Conservation (phyloP, 805 yeast species). For the Metschnikowia corniflorae region DNA sequence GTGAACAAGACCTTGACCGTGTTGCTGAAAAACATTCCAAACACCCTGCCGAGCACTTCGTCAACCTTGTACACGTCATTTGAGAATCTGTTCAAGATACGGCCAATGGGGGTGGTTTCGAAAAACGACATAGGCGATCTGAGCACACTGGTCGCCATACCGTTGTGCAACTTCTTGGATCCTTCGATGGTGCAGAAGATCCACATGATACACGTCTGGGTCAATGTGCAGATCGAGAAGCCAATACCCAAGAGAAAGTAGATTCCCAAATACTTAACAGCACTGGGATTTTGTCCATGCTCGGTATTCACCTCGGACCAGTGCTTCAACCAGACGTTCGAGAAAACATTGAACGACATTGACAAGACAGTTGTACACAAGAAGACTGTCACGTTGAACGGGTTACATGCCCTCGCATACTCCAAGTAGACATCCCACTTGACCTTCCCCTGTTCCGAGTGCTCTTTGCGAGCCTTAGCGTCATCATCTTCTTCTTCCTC, state of each 20-base stretch:
- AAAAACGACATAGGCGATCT: slow-evolving; percentile 94
- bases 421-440: slow-evolving; percentile 79
- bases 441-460: slow-evolving; percentile 89
- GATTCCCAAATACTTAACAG: slow-evolving; percentile 66
- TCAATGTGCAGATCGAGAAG: slow-evolving; percentile 55
- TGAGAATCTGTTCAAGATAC: slow-evolving; percentile 86
- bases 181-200: slow-evolving; percentile 80
- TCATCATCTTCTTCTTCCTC: slow-evolving; percentile 38
- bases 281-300: slow-evolving; percentile 66
- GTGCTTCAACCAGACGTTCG: slow-evolving; percentile 91
- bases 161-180: slow-evolving; percentile 68
- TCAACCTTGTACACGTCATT: slow-evolving; percentile 88
- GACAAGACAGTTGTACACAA: slow-evolving; percentile 53
- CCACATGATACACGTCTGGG: slow-evolving; percentile 71
- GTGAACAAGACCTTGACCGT: slow-evolving; percentile 68
- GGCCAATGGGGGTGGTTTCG: slow-evolving; percentile 93
- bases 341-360: slow-evolving; percentile 58
- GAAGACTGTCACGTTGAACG: slow-evolving; percentile 57
- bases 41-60: slow-evolving; percentile 68
- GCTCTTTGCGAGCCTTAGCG: slow-evolving; percentile 58
- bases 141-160: slow-evolving; percentile 68
- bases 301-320: slow-evolving; percentile 91
- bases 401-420: slow-evolving; percentile 86
- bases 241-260: slow-evolving; percentile 73
- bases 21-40: slow-evolving; percentile 64